Evolutionary conservation across 768 basidiomycete genomes (phyloP), one percentile per base, ranked within the genome.

Genomic region (Suillus paluster): DNA sequence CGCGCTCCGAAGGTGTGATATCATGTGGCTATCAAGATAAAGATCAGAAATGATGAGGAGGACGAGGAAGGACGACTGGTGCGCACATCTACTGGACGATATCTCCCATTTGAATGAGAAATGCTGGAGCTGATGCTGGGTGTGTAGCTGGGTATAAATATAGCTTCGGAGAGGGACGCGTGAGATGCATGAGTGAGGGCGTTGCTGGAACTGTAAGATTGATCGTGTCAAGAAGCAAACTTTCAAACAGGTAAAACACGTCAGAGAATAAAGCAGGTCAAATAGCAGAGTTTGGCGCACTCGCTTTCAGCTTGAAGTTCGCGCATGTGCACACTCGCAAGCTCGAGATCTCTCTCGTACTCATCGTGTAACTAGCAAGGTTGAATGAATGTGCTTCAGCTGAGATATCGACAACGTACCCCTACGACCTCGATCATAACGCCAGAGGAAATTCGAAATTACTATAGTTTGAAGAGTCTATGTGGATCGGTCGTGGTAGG

Each of bases 151-250:
- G 50, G n/a, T n/a, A n/a, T n/a, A n/a, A n/a, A 34, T 65, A 67
- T 44, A 60, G 59, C 1, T 69, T 64, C 19, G 73, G 68, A 9
- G 73, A 74, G 2, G 74, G 74, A 4, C 53, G 71, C 10, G 71
- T 66, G 49, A 74, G 73, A 50, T 72, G 73, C 49, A 75, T 60
- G 61, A 75, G 59, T 0, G 75, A 76, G 10, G 73, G 73, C 1
- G 71, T 75, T 25, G 65, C 73, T 25, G 75, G 73, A 3, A 76
- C 63, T 8, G 73, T 46, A 49, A 75, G 73, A 60, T 69, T 76
- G 17, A 75, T 75, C 8, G 73, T 75, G 27, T 75, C 73, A 48
- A 75, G 70, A 25, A 75, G 75, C 11, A 75, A 70, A 52, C 73
- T 75, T 12, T 1, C 61, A 12, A 57, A 49, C 12, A 2, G n/a